Evolutionary conservation across 2,329 filamentous ascomycete genomes (phyloP), one percentile per base, ranked within the genome.

Genomic region (Fusarium nodosum): DNA sequence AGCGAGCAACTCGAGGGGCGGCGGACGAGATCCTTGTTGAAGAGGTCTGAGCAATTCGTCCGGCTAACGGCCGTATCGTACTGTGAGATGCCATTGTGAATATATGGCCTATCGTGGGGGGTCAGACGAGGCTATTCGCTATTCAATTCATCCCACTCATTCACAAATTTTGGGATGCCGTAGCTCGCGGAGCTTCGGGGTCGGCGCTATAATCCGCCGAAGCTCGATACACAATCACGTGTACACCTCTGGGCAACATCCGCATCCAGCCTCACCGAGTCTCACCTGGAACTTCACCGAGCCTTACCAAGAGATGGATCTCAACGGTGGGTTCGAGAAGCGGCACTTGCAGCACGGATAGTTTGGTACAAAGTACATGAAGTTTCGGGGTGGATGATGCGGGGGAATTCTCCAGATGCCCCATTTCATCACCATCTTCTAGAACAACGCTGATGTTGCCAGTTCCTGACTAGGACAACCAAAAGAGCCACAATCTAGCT

Each of bases 21-120:
- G 57, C 54, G 18, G 59, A 38, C 4, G 68, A 60, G 26, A 50
- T 41, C 38, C 66, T 66, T 34, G 56, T 26, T 20, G 66, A 60
- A 41, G 66, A 74, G 3, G 60, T 57, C 54, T 69, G 68, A 5
- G 68, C 39, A 16, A 76, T 45, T 28, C 74, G 75, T 56, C 74
- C 74, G 16, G 64, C 56, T 12, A 75, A 68, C 36, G 76, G 68
- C 65, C 78, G 68, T 57, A 78, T 56, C 36, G 72, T 68, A 71
- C 58, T 75, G 33, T 74, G 48, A 47, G 71, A 72, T 47, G 77
- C 73, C 76, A 80, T 79, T 73, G 72, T 60, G 53, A 68, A 50
- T 58, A 42, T 52, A 45, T 56, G 68, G 47, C 60, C 64, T 72
- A 53, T 64, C 63, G 60, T 67, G 39, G 47, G 24, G 50, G 47